A percentile compares a stretch with the other conserved stretches of the same genome.
phyloP scores from a whole-genome alignment of 768 basidiomycete species.

The Serendipita vermifera region DNA sequence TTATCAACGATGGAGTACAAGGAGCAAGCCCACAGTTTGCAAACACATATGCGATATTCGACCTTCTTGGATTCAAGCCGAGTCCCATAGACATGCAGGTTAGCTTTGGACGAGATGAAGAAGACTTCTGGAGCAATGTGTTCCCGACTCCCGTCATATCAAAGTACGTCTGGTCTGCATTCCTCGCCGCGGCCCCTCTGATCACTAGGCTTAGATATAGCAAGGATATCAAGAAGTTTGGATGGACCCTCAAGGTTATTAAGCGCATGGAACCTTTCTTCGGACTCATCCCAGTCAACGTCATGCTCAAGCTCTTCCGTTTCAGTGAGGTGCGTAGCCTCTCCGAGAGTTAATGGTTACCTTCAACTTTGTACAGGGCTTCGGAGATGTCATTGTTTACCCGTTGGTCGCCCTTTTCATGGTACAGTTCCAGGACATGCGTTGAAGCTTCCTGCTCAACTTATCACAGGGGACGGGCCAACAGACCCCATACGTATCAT shows the following conservation, averaged over 20 bases:
- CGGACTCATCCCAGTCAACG: slow-evolving; percentile 25
- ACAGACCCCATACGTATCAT: slow-evolving; percentile 27
- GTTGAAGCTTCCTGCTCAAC: not conserved
- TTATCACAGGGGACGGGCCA: slow-evolving; percentile 25
- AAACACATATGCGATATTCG: slow-evolving; percentile 26
- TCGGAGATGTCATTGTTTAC: slow-evolving; percentile 28
- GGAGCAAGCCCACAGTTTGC: slow-evolving; percentile 27
- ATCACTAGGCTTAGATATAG: slow-evolving; percentile 15
- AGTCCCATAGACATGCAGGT: slow-evolving; percentile 28
- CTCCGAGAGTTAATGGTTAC: slow-evolving; percentile 28
- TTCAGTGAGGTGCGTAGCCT: slow-evolving; percentile 23
- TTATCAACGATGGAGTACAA: slow-evolving; percentile 28
- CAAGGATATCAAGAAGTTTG: slow-evolving; percentile 25
- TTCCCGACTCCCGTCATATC: slow-evolving; percentile 19
- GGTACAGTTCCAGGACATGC: not conserved
- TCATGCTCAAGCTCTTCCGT: slow-evolving; percentile 25
- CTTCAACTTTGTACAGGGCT: slow-evolving; percentile 13
- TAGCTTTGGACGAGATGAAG: slow-evolving; percentile 25
- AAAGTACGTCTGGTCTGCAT: not conserved
- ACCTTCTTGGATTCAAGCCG: slow-evolving; percentile 24
- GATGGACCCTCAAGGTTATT: slow-evolving; percentile 22
- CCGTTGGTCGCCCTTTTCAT: slow-evolving; percentile 26
- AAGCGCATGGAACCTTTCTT: slow-evolving; percentile 24
- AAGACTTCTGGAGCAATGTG: slow-evolving; percentile 30
- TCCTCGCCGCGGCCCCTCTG: not conserved